Conservation (phyloP, 2,329 filamentous ascomycete species). For the Sporothrix globosa region DNA sequence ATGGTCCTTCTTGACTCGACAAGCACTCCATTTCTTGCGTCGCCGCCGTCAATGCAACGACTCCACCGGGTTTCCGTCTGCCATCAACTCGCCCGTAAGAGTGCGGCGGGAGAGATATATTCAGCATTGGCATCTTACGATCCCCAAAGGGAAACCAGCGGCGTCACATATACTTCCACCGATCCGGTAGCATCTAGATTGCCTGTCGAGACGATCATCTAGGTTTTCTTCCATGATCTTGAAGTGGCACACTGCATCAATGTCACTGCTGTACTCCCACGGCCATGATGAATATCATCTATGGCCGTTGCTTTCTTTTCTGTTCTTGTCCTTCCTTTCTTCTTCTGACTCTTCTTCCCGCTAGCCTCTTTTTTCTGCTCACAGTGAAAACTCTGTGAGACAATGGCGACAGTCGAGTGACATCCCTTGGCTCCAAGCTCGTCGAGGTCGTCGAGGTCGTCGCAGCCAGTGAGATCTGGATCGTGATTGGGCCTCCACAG, state of each 20-base stretch:
- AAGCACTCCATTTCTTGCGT: constrained; percentile 2
- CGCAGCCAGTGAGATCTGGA: neutral
- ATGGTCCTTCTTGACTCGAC: neutral
- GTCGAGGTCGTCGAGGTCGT: neutral
- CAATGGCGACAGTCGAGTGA: constrained; percentile 11
- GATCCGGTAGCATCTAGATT: constrained; percentile 20
- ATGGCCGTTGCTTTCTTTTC: neutral
- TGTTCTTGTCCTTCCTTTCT: neutral
- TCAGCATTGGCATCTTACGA: neutral
- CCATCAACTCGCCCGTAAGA: neutral
- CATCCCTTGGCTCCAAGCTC: constrained; percentile 7
- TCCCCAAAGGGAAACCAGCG: neutral
- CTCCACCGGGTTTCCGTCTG: neutral
- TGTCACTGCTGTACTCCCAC: too few species aligned
- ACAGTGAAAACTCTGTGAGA: constrained; percentile 14
- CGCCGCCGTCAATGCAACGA: neutral
- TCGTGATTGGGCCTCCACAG: neutral
- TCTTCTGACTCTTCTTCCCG: neutral
- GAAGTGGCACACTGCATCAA: neutral
- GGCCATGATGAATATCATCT: neutral
- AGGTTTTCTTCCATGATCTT: neutral
- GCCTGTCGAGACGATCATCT: neutral
- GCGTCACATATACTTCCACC: neutral
- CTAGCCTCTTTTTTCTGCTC: neutral
- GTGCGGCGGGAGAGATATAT: neutral